A percentile compares a stretch with the other conserved stretches of the same genome.
Evolutionary conservation across 1,284 basidiomycete genomes (phyloP).

Genomic region (Porogramme epimiltina): DNA sequence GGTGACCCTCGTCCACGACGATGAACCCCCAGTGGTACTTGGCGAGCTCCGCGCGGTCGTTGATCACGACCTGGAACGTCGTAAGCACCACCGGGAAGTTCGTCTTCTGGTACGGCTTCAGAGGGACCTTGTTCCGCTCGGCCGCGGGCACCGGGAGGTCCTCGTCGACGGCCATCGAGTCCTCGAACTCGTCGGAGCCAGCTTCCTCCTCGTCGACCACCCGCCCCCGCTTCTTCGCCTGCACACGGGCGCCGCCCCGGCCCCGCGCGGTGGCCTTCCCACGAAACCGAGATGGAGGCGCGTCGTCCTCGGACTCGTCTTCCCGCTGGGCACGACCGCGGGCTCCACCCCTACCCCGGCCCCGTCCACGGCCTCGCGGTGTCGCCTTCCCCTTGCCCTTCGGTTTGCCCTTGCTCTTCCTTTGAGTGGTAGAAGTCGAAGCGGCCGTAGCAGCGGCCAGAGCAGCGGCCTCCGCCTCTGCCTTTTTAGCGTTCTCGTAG

Average conservation of each 20-base stretch:
- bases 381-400: constrained; percentile 12
- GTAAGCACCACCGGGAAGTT: constrained; percentile 86
- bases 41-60: constrained; percentile 69
- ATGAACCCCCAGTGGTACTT: constrained; percentile 89
- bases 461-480: too few relatives aligned
- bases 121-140: constrained; percentile 13
- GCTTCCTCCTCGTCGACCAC: constrained; percentile 18
- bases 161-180: constrained; percentile 19
- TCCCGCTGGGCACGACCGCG: constrained; percentile 4
- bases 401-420: background rate
- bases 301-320: constrained; percentile 6
- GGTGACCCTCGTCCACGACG: constrained; percentile 94
- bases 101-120: constrained; percentile 33
- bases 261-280: constrained; percentile 14
- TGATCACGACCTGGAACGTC: constrained; percentile 93
- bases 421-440: background rate
- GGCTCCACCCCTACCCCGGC: constrained; percentile 8
- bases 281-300: constrained; percentile 2
- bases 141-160: constrained; percentile 7
- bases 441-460: background rate
- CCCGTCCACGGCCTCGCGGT: constrained; percentile 12
- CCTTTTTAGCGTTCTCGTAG: constrained; percentile 1
- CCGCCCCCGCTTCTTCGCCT: constrained; percentile 13
- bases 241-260: constrained; percentile 22
- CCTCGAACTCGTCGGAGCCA: constrained; percentile 18